Percentiles rank a stretch among this genome's conserved stretches.
These are phyloP conservation scores for Paramecium caudatum DNA, from an alignment of 73 alveolate species.

Conservation along the genomic window DNA sequence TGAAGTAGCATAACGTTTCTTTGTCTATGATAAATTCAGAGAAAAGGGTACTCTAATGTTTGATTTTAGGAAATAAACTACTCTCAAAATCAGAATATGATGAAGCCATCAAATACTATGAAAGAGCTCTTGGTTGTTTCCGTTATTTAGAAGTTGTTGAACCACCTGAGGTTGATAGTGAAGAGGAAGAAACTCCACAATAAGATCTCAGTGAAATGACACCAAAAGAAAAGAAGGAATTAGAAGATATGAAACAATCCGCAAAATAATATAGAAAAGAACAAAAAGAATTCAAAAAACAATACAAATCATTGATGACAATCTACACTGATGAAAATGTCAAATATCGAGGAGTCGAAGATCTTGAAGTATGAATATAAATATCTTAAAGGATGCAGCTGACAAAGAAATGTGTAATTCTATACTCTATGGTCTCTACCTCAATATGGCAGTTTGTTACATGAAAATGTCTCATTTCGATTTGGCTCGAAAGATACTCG, in stretches of 20 bases:
- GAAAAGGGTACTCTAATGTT: conserved; percentile 65
- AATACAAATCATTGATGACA: conserved; percentile 74
- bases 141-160: conserved; percentile 70
- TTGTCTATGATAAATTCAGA: conserved; percentile 75
- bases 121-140: conserved; percentile 77
- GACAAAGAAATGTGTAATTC: conserved; percentile 74
- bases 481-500: conserved; percentile 63
- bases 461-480: conserved; percentile 71
- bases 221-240: conserved; percentile 69
- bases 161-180: conserved; percentile 69
- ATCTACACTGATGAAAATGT: conserved; percentile 77
- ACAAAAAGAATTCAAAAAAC: conserved; percentile 73
- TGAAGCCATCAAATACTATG: conserved; percentile 74
- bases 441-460: conserved; percentile 72
- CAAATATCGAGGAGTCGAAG: conserved; percentile 50
- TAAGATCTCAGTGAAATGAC: conserved; percentile 16
- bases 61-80: conserved; percentile 49
- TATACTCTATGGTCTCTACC: conserved; percentile 61
- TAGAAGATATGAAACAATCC: conserved; percentile 58
- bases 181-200: conserved; percentile 48
- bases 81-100: conserved; percentile 63
- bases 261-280: conserved; percentile 75
- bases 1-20: conserved; percentile 75
- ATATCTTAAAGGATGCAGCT: conserved; percentile 26
- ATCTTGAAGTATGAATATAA: conserved; percentile 8